Percentiles rank a stretch among this genome's conserved stretches.
Evolutionary conservation across 164 flowering plant species (phyloP).

Genomic region (Chimonanthus praecox): DNA sequence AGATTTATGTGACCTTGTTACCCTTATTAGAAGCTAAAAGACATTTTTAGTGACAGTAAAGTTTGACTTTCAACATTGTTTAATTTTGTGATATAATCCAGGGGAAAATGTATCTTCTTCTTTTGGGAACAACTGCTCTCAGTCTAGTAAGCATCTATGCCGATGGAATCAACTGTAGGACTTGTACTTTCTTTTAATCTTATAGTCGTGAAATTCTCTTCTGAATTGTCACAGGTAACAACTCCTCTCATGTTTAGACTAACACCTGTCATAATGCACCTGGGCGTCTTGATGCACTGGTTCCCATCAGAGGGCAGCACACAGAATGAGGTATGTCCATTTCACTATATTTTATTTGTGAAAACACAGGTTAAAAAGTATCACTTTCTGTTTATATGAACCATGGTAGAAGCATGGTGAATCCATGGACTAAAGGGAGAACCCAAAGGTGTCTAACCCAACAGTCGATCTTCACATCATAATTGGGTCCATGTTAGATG

Average conservation of each 20-base stretch:
- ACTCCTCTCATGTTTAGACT: conserved; percentile 87
- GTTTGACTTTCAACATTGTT: neutral
- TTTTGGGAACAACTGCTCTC: conserved; percentile 95
- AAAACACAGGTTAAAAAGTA: too few species aligned
- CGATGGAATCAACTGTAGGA: neutral
- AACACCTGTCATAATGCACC: conserved; percentile 81
- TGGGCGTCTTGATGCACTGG: conserved; percentile 91
- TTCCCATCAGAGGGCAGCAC: conserved; percentile 64
- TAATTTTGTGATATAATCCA: conserved; percentile 18
- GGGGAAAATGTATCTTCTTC: conserved; percentile 98
- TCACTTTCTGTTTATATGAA: too few species aligned
- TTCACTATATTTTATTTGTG: neutral
- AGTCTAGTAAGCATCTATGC: conserved; percentile 62
- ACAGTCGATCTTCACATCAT: neutral
- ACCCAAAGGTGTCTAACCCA: neutral
- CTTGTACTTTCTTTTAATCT: neutral
- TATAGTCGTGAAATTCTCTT: conserved; percentile 1
- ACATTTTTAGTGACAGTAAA: too few species aligned
- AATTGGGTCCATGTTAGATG: neutral
- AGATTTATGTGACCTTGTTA: too few species aligned
- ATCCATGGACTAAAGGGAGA: neutral
- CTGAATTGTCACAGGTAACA: conserved; percentile 56
- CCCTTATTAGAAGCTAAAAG: too few species aligned
- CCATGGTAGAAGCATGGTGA: neutral
- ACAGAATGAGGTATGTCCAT: conserved; percentile 57